Percentiles rank a stretch among this genome's conserved stretches.
Evolutionary conservation across 169 alveolate species (phyloP).

Genomic region (Theileria orientalis): DNA sequence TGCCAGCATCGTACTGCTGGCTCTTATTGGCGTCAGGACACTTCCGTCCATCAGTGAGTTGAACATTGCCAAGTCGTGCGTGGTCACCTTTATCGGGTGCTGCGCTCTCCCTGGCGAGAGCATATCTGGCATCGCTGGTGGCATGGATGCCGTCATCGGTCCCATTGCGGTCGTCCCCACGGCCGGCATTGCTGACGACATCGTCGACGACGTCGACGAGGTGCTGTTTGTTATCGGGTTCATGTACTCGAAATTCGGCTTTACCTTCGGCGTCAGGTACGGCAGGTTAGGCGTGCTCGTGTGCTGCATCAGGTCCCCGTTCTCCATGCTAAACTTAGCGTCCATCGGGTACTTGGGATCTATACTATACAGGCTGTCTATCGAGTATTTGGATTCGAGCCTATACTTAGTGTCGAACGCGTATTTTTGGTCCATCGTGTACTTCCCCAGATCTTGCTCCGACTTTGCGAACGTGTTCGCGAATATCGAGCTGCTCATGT

Average conservation of each 20-base stretch:
- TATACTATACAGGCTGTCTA: background rate
- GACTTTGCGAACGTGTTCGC: background rate
- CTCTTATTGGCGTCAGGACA: slow-evolving; percentile 4
- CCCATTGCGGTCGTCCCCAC: background rate
- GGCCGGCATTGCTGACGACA: background rate
- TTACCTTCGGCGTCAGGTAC: slow-evolving; percentile 5
- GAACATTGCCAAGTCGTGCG: slow-evolving; percentile 16
- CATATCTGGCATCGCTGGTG: background rate
- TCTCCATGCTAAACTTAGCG: background rate
- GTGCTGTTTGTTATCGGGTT: background rate
- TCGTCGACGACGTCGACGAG: background rate
- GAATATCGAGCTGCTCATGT: background rate
- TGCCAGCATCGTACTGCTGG: background rate
- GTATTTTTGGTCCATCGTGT: no score
- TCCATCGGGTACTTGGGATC: background rate
- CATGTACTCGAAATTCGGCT: background rate
- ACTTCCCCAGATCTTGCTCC: no score
- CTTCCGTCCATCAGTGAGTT: slow-evolving; percentile 14
- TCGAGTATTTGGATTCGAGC: background rate
- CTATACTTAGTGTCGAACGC: background rate
- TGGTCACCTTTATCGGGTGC: slow-evolving; percentile 6
- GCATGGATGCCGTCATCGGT: background rate
- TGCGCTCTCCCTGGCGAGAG: slow-evolving; percentile 6
- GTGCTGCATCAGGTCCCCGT: background rate
- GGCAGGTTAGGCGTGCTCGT: background rate